phyloP scores from a whole-genome alignment of 768 basidiomycete genomes.

The Cystobasidium onofrii region DNA sequence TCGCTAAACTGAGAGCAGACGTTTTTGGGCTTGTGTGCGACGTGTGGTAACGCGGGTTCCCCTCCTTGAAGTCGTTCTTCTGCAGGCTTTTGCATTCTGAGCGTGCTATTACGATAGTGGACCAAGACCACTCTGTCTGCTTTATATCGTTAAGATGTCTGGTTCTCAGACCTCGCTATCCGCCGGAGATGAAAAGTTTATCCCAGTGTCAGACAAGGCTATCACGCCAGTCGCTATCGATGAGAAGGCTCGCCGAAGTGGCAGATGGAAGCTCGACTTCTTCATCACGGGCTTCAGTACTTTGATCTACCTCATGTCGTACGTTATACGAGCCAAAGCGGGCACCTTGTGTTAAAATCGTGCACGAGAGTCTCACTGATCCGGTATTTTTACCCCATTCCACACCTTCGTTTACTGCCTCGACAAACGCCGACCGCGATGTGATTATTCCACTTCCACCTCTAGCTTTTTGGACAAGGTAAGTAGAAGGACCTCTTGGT shows the following conservation, averaged over 20 bases:
- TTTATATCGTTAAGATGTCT: neutral
- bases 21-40: neutral
- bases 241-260: neutral
- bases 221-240: neutral
- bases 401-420: no score
- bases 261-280: neutral
- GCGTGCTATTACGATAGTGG: neutral
- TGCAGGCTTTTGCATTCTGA: neutral
- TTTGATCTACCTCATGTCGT: slow-evolving; percentile 24
- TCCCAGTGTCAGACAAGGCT: neutral
- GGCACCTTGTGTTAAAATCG: neutral
- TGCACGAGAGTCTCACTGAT: no score
- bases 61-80: neutral
- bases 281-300: slow-evolving; percentile 14
- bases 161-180: neutral
- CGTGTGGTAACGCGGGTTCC: neutral
- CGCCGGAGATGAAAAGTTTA: slow-evolving; percentile 4
- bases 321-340: neutral
- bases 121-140: neutral
- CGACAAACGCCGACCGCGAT: neutral
- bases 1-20: neutral
- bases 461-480: slow-evolving; percentile 13
- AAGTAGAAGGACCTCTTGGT: neutral
- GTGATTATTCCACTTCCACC: neutral
- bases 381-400: no score